phyloP scores from a whole-genome alignment of 148 eudicot genomes.

The Arctostaphylos glauca region DNA sequence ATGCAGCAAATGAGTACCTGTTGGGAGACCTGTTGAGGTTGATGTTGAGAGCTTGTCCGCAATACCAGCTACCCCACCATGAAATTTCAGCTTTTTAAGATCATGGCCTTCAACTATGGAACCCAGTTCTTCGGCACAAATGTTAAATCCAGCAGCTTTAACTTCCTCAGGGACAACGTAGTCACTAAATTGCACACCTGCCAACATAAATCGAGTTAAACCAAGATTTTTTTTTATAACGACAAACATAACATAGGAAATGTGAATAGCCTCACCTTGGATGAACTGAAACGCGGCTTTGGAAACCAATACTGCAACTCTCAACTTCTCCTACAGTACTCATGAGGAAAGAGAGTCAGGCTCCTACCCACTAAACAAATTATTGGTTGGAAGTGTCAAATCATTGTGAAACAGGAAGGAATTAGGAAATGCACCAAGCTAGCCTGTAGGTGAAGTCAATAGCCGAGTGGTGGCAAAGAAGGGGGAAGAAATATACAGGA shows the following conservation, averaged over 20 bases:
- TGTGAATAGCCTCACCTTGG: slow-evolving; percentile 36
- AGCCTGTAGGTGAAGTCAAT: neutral
- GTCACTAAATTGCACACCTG: slow-evolving; percentile 70
- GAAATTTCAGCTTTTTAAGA: slow-evolving; percentile 63
- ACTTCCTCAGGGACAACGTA: slow-evolving; percentile 73
- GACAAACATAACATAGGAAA: neutral
- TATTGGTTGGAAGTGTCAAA: neutral
- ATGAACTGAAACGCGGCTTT: slow-evolving; percentile 68
- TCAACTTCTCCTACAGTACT: slow-evolving; percentile 54
- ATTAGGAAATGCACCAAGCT: neutral
- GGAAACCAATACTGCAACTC: slow-evolving; percentile 68
- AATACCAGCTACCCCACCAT: slow-evolving; percentile 65
- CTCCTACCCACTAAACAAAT: neutral
- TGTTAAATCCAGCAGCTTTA: slow-evolving; percentile 71
- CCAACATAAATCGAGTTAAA: slow-evolving; percentile 12
- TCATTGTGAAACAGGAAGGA: neutral
- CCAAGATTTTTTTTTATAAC: neutral
- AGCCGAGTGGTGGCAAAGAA: neutral
- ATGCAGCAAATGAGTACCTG: slow-evolving; percentile 31
- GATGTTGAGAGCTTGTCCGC: slow-evolving; percentile 74
- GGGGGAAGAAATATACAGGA: neutral
- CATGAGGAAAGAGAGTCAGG: slow-evolving; percentile 11
- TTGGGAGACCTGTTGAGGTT: slow-evolving; percentile 47
- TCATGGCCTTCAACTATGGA: slow-evolving; percentile 82
- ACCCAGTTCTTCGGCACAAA: slow-evolving; percentile 83